Base-by-base conservation (phyloP, 148 eudicot genomes). In the Rhododendron molle region DNA sequence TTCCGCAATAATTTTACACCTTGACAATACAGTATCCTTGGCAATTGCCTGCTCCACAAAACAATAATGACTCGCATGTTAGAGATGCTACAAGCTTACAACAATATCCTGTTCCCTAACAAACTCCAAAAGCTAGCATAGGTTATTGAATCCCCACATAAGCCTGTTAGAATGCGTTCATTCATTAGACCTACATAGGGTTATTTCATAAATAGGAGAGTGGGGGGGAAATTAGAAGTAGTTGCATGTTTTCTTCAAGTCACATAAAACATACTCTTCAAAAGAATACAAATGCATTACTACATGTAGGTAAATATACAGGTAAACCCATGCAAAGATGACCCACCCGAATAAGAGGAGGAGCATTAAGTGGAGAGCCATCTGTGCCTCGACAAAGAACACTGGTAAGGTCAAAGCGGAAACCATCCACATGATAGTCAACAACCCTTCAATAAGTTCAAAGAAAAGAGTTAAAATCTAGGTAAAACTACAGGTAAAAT, bases 371-470 rank as follows among this genome's bases (percentile, higher is more conserved):
- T 8, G 98, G 98, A 87, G 91, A 92, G 91, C 99, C 99, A 93
- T 97, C 97, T 81, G 94, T 88, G 89, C 97, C 98, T 89, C 99
- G 96, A 91, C 99, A 97, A 87, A 97, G 98, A 84, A 91, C 94
- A 90, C 98, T 95, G n/a, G 99, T 94, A 82, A 97, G 98, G 88
- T 97, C 99, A 83, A 97, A 97, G 83, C 99, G 96, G 88, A 97
- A 97, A 87, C 99, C 99, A 91, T 97, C 99, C 87, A 97, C 93
- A 78, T 96, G 99, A 90, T 97, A 95, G 82, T 97, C 99, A 52
- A 52, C 81, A 85, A 91, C 98, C 99, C 99, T 97, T 89, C 92
- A 93, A 23, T 89, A 38, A 38, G 56, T 81, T 43, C 12, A 86
- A 81, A 50, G 44, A 85, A 80, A 85, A 77, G 26, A 18, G 86